These are phyloP conservation scores for Colletotrichum filicis DNA, from an alignment of 2,329 filamentous ascomycete genomes.

Conservation along the genomic window DNA sequence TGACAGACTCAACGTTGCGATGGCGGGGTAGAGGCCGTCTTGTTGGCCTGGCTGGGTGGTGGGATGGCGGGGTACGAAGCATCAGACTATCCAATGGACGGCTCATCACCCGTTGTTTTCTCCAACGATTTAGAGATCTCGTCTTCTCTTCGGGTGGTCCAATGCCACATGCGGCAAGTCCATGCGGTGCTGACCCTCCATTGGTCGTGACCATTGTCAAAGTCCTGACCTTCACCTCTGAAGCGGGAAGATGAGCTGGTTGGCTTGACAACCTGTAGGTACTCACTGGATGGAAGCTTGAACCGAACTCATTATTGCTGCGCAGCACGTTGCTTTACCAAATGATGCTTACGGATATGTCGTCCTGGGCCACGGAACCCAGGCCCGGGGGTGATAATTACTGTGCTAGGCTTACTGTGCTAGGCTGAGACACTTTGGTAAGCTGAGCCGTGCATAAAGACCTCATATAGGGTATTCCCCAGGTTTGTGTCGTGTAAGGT, in stretches of 20 bases:
- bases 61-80: constrained; percentile 7
- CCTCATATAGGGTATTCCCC: not conserved
- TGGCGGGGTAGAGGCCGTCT: constrained; percentile 7
- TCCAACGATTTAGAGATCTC: constrained; percentile 18
- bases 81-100: not conserved
- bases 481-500: not conserved
- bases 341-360: not conserved
- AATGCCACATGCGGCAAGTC: constrained; percentile 19
- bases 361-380: not conserved
- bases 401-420: not conserved
- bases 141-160: not conserved
- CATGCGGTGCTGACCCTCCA: constrained; percentile 13
- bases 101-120: constrained; percentile 9
- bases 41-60: not conserved
- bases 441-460: not conserved
- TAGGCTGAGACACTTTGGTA: too few species aligned
- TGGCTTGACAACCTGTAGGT: not conserved
- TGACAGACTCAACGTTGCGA: not conserved
- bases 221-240: not conserved
- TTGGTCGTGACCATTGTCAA: constrained; percentile 14
- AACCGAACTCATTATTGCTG: not conserved
- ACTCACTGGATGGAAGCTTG: not conserved
- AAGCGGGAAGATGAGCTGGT: not conserved
- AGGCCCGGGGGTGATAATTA: not conserved
- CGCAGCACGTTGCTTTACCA: not conserved